Percentiles rank a stretch among this genome's conserved stretches.
phyloP scores from a whole-genome alignment of 2,329 filamentous ascomycete species.

The Chaetomiaceae sp. region DNA sequence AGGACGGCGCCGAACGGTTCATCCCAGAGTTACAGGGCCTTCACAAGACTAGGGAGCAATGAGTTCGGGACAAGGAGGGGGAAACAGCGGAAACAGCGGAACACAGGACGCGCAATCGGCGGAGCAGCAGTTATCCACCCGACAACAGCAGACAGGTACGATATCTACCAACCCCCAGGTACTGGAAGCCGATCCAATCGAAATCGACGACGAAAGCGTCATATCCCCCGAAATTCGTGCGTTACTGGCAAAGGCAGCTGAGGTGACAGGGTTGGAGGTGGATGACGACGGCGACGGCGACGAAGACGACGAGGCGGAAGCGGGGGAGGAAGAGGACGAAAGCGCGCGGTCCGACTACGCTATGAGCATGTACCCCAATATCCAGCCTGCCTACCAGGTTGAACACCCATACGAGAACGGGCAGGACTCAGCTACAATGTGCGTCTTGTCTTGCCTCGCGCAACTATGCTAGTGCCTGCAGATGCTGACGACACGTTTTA shows the following conservation, averaged over 20 bases:
- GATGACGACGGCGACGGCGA: constrained; percentile 18
- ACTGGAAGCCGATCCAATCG: not conserved
- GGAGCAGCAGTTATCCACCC: not conserved
- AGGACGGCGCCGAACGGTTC: constrained; percentile 11
- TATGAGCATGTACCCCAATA: constrained; percentile 26
- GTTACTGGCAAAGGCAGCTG: not conserved
- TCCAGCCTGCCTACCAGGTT: constrained; percentile 19
- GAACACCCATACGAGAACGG: constrained; percentile 22
- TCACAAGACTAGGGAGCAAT: constrained; percentile 16
- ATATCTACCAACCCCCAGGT: not conserved
- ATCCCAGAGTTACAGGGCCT: constrained; percentile 13
- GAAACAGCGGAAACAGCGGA: not conserved
- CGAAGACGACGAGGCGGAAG: constrained; percentile 6
- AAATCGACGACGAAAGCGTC: constrained; percentile 4
- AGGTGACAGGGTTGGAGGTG: constrained; percentile 12
- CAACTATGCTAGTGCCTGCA: not conserved
- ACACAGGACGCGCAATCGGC: constrained; percentile 3
- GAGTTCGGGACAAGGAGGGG: constrained; percentile 9
- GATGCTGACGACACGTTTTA: constrained; percentile 11
- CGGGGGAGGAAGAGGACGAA: constrained; percentile 7
- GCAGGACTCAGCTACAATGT: constrained; percentile 27
- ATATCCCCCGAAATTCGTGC: constrained; percentile 8
- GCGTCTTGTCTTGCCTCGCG: constrained; percentile 1
- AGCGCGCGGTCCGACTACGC: constrained; percentile 23
- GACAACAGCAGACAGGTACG: not conserved